Base-by-base conservation (phyloP, 2,329 filamentous ascomycete genomes). In the Helminthosporium solani region DNA sequence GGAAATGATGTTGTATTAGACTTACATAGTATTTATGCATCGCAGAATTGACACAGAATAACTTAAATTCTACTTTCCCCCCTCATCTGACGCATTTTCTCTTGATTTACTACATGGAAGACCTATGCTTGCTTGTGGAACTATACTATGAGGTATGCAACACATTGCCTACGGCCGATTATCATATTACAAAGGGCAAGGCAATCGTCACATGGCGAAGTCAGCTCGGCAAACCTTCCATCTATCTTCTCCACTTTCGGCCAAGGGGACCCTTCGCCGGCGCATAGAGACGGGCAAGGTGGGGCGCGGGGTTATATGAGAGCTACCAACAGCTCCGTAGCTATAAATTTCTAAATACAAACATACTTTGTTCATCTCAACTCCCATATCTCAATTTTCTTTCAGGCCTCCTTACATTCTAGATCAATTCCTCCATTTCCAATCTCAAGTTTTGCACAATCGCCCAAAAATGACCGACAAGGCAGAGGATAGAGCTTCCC, bases 401-500 rank as follows among this genome's bases (percentile, higher is more conserved):
- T 14, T 31, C 28, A 8, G 4, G 5, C 28, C 14, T 31, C 28
- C 9, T 14, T 14, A 5, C 25, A 3, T n/a, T 23, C 35, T 9
- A 15, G 14, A 25, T 7, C 6, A 5, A 19, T 36, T 9, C 34
- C 15, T 12, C 7, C 11, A 19, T 19, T 21, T 36, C n/a, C 11
- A 20, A 12, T 19, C 16, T 9, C 34, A 19, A 23, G 3, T 25
- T 15, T 38, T 25, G 18, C 21, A 18, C 5, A 25, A 25, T 25
- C 23, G 9, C 23, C 5, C 28, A 6, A 31, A 31, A 31, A 31
- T 31, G 28, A 4, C 28, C 14, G 33, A 61, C 45, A 63, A 60
- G 37, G 64, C 64, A 57, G 55, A 67, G 31, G 68, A 73, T 47
- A 64, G 75, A 50, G 71, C 75, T 33, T 65, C 70, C 34, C 71